Conservation (phyloP, 108 stramenopile species). For the Thalassiosira profunda region DNA sequence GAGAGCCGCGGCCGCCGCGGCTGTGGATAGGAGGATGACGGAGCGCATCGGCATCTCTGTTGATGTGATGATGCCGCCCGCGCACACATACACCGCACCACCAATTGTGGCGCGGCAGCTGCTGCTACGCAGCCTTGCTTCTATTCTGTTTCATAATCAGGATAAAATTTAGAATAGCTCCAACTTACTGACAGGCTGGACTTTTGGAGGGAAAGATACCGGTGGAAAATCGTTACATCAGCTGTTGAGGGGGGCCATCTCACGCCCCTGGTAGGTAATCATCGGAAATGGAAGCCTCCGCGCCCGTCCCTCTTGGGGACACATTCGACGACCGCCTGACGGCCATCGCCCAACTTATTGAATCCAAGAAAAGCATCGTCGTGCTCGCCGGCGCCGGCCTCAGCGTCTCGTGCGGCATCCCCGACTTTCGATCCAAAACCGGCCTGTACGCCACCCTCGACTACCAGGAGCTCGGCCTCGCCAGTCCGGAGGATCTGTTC, state of each 20-base stretch:
- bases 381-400: constrained; percentile 45
- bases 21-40: too few species aligned
- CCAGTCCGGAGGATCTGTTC: constrained; percentile 94
- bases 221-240: too few species aligned
- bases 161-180: too few species aligned
- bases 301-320: too few species aligned
- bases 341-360: constrained; percentile 13
- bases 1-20: too few species aligned
- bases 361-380: constrained; percentile 18
- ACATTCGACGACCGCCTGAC: constrained; percentile 21
- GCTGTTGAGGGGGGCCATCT: too few species aligned
- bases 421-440: constrained; percentile 41
- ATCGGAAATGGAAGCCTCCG: constrained; percentile 13
- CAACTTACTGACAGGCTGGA: too few species aligned
- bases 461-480: constrained; percentile 89
- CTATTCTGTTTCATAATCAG: too few species aligned
- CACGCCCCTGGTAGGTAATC: too few species aligned
- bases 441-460: constrained; percentile 87
- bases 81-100: neutral
- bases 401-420: constrained; percentile 37
- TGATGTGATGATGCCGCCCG: neutral
- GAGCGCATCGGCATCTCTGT: constrained; percentile 3
- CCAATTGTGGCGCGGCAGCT: neutral
- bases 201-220: too few species aligned
- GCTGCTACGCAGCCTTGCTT: neutral